Evolutionary conservation across 2,329 filamentous ascomycete species (phyloP), one percentile per base, ranked within the genome.

Genomic region (Ascochyta viciae-villosae): DNA sequence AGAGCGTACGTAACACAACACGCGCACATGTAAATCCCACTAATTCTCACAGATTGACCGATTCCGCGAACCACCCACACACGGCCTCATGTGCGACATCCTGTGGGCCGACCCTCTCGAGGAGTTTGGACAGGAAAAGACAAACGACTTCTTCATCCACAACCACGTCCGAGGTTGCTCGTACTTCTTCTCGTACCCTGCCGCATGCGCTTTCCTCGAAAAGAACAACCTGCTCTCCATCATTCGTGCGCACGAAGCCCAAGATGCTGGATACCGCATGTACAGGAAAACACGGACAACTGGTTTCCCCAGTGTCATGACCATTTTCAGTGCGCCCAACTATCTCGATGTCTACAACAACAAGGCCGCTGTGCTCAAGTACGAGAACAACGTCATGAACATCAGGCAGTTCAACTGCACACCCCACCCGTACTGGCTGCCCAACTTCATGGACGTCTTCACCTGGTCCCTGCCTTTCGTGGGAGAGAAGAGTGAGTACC

Each of bases 331-430:
- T 40, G 95, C 95, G 1, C 95, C 95, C 34, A 99, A 99, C 79
- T 99, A 99, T 75, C 87, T 99, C 62, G 95, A 99, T 72, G 93
- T 99, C 34, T 99, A 99, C 81, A 99, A 99, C 87, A 99, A 99
- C 85, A 99, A 99, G 83, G 95, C 95, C 2, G 95, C 95, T 0
- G 95, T 99, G 37, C 83, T 99, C 70, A 99, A 99, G 81, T 99
- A 99, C 76, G 95, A 99, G 81, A 99, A 99, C 80, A 99, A 99
- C 73, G 95, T 99, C 59, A 99, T 99, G 95, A 99, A 99, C 82
- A 99, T 99, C 74, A 87, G 95, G 57, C 95, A 99, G 78, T 99
- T 99, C 82, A 99, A 99, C 83, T 99, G 94, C 85, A 98, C 95
- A 22, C 95, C 95, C 31, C 95, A 99, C 77, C 95, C 95, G 6